A percentile compares a stretch with the other conserved stretches of the same genome.
These are phyloP conservation scores for Margaritispora aquatica DNA, from an alignment of 495 filamentous ascomycete species.

Conservation along the genomic window DNA sequence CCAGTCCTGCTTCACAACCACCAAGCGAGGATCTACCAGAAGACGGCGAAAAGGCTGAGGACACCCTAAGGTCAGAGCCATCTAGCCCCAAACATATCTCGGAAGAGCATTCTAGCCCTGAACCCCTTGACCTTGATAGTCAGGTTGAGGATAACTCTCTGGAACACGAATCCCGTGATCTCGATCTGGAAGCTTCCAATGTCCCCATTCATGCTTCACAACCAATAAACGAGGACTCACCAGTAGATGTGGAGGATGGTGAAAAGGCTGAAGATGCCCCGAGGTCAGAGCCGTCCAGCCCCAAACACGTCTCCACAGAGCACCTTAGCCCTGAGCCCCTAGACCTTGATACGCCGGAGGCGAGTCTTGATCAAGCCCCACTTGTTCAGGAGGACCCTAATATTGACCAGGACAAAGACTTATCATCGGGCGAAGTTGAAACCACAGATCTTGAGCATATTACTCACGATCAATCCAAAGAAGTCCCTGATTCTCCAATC, in stretches of 20 bases:
- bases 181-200: too few species aligned
- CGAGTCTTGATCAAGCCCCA: background rate
- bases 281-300: background rate
- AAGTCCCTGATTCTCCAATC: background rate
- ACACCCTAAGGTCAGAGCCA: too few species aligned
- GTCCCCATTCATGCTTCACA: too few species aligned
- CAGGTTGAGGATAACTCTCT: too few species aligned
- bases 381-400: background rate
- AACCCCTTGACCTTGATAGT: too few species aligned
- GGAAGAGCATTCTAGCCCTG: too few species aligned
- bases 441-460: background rate
- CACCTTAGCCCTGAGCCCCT: background rate
- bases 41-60: too few species aligned
- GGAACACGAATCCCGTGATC: too few species aligned
- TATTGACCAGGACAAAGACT: background rate
- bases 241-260: background rate
- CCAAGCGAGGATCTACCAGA: too few species aligned
- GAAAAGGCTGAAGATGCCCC: background rate
- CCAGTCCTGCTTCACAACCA: too few species aligned
- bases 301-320: background rate
- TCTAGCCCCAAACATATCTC: too few species aligned
- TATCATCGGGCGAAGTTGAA: background rate
- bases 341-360: background rate
- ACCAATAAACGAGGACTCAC: too few species aligned
- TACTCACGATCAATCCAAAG: background rate